Conservation (phyloP, 2,329 filamentous ascomycete species). For the Aspergillus sp. region DNA sequence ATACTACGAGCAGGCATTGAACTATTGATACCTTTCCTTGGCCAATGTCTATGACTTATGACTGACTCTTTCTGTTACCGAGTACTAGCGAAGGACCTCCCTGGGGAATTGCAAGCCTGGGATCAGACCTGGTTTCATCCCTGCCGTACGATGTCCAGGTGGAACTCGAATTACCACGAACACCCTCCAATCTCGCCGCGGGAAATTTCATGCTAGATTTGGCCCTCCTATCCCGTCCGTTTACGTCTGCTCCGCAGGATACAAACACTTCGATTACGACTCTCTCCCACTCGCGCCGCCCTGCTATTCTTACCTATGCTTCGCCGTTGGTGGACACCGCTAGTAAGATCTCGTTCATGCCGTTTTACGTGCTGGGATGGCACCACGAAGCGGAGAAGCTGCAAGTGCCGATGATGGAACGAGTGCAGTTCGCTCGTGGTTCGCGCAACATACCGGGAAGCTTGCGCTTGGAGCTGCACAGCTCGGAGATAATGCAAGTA, state of each 20-base stretch:
- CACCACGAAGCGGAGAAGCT: conserved; percentile 65
- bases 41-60: neutral
- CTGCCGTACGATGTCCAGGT: conserved; percentile 87
- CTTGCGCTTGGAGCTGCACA: conserved; percentile 68
- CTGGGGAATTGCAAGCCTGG: conserved; percentile 55
- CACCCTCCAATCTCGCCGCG: conserved; percentile 69
- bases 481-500: conserved; percentile 70
- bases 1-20: neutral
- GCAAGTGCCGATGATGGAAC: conserved; percentile 71
- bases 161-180: conserved; percentile 74
- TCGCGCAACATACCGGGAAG: conserved; percentile 55
- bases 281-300: conserved; percentile 67
- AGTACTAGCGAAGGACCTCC: conserved; percentile 48
- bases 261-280: conserved; percentile 42
- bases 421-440: conserved; percentile 64
- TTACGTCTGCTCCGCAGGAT: conserved; percentile 32
- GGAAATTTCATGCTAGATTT: conserved; percentile 97
- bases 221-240: conserved; percentile 61
- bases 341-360: conserved; percentile 63
- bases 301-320: conserved; percentile 77
- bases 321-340: conserved; percentile 68
- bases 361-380: conserved; percentile 69
- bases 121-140: conserved; percentile 61
- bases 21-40: neutral
- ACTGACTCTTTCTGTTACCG: conserved; percentile 9